Conservation (phyloP, 208 protist genomes). For the Phytomonas francai region DNA sequence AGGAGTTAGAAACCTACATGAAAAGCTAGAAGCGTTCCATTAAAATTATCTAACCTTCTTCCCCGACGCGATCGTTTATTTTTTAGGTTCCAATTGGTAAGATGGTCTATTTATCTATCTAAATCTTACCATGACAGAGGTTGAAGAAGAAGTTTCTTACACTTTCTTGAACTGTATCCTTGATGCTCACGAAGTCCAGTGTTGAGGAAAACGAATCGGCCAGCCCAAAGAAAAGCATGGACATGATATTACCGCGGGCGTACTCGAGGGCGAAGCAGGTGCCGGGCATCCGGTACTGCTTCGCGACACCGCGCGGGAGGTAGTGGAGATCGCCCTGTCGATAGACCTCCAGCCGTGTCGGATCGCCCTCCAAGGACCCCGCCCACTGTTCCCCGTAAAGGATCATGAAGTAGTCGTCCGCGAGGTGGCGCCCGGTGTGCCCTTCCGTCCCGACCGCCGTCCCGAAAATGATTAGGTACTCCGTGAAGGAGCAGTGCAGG, state of each 20-base stretch:
- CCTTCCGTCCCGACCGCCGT: slow-evolving; percentile 83
- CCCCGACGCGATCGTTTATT: neutral
- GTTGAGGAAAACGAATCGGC: slow-evolving; percentile 77
- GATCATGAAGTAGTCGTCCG: slow-evolving; percentile 89
- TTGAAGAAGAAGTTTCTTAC: slow-evolving; percentile 66
- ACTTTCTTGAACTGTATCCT: slow-evolving; percentile 56
- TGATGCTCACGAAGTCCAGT: slow-evolving; percentile 64
- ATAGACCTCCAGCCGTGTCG: slow-evolving; percentile 48
- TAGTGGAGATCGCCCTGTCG: slow-evolving; percentile 67
- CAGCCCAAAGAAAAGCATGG: slow-evolving; percentile 91
- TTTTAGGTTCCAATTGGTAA: neutral
- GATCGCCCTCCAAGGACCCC: slow-evolving; percentile 18
- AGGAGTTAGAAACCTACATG: neutral
- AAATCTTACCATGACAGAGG: slow-evolving; percentile 70
- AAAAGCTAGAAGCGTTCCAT: neutral
- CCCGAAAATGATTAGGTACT: slow-evolving; percentile 93
- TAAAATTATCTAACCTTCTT: neutral
- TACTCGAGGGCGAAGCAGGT: slow-evolving; percentile 91
- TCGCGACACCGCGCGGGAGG: slow-evolving; percentile 49
- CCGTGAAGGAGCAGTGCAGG: slow-evolving; percentile 84
- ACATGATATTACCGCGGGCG: slow-evolving; percentile 84
- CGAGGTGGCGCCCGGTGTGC: slow-evolving; percentile 78
- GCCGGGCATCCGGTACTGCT: slow-evolving; percentile 89
- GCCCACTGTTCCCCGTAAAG: slow-evolving; percentile 89
- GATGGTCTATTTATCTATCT: slow-evolving; percentile 1